Conservation (phyloP, 805 yeast species). For the Candida nitratophila region DNA sequence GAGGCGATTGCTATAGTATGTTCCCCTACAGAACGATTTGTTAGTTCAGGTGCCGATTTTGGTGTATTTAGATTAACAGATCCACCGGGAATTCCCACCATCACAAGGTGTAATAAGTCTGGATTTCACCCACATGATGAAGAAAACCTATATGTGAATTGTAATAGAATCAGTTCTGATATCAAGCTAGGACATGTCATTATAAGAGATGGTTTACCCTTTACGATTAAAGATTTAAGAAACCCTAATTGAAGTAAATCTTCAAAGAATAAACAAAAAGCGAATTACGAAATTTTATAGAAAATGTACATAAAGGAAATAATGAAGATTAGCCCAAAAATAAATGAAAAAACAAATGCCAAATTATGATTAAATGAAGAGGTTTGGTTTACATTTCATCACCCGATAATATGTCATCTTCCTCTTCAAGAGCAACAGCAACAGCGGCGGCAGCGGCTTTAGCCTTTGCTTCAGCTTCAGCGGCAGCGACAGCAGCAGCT, state of each 20-base stretch:
- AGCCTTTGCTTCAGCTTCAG: constrained; percentile 1
- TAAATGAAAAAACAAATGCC: no score
- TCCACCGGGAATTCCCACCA: constrained; percentile 54
- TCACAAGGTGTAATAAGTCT: constrained; percentile 40
- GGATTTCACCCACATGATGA: constrained; percentile 63
- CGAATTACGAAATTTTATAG: no score
- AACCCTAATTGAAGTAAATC: no score
- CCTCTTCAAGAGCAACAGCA: background rate
- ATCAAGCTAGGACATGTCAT: constrained; percentile 41
- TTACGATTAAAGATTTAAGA: constrained; percentile 43
- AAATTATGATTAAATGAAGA: no score
- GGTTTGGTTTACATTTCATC: background rate
- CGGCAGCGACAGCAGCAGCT: background rate
- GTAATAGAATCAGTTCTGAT: constrained; percentile 28
- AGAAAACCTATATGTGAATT: constrained; percentile 38
- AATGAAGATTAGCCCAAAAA: no score
- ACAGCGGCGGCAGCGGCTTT: no score
- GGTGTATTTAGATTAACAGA: constrained; percentile 59
- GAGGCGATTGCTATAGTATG: constrained; percentile 66
- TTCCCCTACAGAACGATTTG: constrained; percentile 38
- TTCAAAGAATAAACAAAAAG: no score
- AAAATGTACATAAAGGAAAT: no score
- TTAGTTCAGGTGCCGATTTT: constrained; percentile 29
- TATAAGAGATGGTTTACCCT: constrained; percentile 37
- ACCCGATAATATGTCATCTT: background rate